A percentile compares a stretch with the other conserved stretches of the same genome.
Conservation (phyloP, 495 filamentous ascomycete species). For the Lophium mytilinum region DNA sequence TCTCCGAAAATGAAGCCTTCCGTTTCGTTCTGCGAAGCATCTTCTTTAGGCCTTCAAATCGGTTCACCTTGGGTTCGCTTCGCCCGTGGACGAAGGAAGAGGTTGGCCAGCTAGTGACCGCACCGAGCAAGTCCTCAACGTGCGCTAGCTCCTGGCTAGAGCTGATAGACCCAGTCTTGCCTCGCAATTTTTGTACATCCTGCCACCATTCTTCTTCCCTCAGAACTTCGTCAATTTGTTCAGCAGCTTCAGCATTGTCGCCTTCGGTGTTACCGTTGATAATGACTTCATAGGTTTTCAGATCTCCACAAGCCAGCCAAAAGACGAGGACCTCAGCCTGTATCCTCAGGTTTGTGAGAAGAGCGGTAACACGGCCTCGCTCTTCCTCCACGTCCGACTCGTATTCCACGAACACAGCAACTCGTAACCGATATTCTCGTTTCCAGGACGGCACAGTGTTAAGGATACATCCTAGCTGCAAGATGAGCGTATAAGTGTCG, state of each 20-base stretch:
- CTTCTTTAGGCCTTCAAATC: conserved; percentile 43
- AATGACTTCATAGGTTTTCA: conserved; percentile 69
- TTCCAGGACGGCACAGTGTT: conserved; percentile 80
- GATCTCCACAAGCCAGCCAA: conserved; percentile 67
- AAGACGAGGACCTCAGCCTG: conserved; percentile 72
- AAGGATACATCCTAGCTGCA: conserved; percentile 79
- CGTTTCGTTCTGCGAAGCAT: conserved; percentile 43
- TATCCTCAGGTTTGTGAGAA: conserved; percentile 75
- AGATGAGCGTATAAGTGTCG: conserved; percentile 82
- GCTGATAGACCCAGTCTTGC: conserved; percentile 31
- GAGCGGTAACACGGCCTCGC: conserved; percentile 57
- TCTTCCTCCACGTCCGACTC: conserved; percentile 80
- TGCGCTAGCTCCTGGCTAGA: conserved; percentile 27
- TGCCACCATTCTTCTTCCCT: conserved; percentile 77
- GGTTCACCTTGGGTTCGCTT: conserved; percentile 33
- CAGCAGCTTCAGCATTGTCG: conserved; percentile 37
- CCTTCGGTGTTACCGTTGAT: conserved; percentile 53
- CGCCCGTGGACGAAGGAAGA: conserved; percentile 48
- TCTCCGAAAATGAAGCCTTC: conserved; percentile 56
- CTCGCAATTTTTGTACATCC: conserved; percentile 56
- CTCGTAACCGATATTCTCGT: conserved; percentile 62
- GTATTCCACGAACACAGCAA: conserved; percentile 83
- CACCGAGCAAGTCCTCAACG: conserved; percentile 25
- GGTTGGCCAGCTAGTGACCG: conserved; percentile 44
- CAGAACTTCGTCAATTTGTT: conserved; percentile 50